Conservation (phyloP, 495 filamentous ascomycete genomes). For the Xylaria scruposa region DNA sequence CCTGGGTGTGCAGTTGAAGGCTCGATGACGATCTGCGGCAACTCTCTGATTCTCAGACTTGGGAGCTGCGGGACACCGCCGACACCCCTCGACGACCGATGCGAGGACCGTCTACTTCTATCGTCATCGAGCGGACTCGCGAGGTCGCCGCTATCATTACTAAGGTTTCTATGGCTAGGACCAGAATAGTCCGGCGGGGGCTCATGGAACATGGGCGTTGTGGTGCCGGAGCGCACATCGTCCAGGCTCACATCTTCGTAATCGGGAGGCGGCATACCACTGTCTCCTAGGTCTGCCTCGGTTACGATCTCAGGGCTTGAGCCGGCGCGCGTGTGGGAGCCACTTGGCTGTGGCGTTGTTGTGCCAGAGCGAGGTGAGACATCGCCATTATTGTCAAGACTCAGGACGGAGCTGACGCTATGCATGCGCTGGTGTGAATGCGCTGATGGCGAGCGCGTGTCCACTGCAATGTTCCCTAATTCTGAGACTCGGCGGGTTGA, state of each 20-base stretch:
- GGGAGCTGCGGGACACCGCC: conserved; percentile 51
- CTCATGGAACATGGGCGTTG: conserved; percentile 48
- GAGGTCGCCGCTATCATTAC: conserved; percentile 36
- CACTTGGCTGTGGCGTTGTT: conserved; percentile 44
- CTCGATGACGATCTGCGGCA: conserved; percentile 62
- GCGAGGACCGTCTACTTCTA: conserved; percentile 22
- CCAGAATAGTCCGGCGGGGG: conserved; percentile 60
- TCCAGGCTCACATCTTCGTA: conserved; percentile 63
- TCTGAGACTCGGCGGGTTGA: conserved; percentile 31
- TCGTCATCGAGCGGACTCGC: conserved; percentile 22
- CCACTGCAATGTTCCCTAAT: neutral
- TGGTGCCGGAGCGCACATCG: conserved; percentile 44
- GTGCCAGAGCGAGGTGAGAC: conserved; percentile 46
- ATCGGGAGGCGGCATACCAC: conserved; percentile 57
- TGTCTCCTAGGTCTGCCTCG: conserved; percentile 55
- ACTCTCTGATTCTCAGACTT: conserved; percentile 48
- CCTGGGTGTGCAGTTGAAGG: conserved; percentile 50
- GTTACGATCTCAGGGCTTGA: conserved; percentile 50
- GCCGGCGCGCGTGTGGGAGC: conserved; percentile 38
- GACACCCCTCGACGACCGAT: conserved; percentile 39
- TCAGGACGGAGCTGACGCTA: conserved; percentile 54
- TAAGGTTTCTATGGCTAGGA: conserved; percentile 40
- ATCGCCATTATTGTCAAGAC: conserved; percentile 51
- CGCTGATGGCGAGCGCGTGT: conserved; percentile 27
- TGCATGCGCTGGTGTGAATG: conserved; percentile 48